Evolutionary conservation across 768 basidiomycete species (phyloP).

Genomic region (Boletus reticuloceps): DNA sequence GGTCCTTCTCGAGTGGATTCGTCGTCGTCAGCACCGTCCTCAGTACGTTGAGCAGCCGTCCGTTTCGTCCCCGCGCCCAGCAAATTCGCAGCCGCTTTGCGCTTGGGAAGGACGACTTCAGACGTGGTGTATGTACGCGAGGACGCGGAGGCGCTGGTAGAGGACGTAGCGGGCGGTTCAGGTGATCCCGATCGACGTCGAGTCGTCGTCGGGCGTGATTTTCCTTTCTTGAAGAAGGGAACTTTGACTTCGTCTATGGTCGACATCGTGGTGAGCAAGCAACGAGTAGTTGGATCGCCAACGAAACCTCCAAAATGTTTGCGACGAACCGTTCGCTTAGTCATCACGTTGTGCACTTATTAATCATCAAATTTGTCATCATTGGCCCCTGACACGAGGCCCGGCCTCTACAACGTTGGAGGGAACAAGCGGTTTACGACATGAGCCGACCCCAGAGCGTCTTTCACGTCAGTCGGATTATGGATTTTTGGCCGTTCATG

Average conservation of each 20-base stretch:
- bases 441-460: neutral
- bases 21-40: slow-evolving; percentile 46
- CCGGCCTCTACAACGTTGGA: neutral
- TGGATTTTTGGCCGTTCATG: neutral
- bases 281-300: neutral
- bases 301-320: too few relatives aligned
- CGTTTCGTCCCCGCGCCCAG: slow-evolving; percentile 77
- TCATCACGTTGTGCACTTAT: slow-evolving; percentile 12
- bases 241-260: slow-evolving; percentile 47
- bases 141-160: slow-evolving; percentile 22
- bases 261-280: slow-evolving; percentile 27
- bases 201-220: slow-evolving; percentile 69
- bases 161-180: slow-evolving; percentile 36
- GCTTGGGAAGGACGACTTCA: slow-evolving; percentile 73
- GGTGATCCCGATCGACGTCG: slow-evolving; percentile 71
- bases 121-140: slow-evolving; percentile 37
- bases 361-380: slow-evolving; percentile 6
- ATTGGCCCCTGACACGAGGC: slow-evolving; percentile 3
- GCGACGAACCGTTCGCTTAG: slow-evolving; percentile 9
- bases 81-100: slow-evolving; percentile 65
- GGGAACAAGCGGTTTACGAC: neutral
- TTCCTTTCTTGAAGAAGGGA: slow-evolving; percentile 88
- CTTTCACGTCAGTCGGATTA: neutral
- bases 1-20: slow-evolving; percentile 45
- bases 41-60: slow-evolving; percentile 46